These are phyloP conservation scores for Hymenoscyphus repandus DNA, from an alignment of 2,329 filamentous ascomycete genomes.

Conservation along the genomic window DNA sequence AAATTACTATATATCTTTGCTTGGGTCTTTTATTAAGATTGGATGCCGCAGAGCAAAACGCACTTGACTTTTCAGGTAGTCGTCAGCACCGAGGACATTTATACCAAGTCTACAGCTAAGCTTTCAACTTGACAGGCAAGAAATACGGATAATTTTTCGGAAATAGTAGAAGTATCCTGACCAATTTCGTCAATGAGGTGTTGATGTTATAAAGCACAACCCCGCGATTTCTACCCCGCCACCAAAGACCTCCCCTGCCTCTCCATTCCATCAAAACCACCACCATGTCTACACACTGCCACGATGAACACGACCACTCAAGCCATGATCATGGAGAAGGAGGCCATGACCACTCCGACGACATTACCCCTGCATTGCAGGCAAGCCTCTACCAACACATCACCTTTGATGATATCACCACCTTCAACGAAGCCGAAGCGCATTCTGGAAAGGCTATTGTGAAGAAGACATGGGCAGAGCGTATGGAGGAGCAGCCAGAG, in stretches of 20 bases:
- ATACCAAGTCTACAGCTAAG: too few species aligned
- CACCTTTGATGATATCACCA: constrained; percentile 77
- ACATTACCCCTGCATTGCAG: constrained; percentile 87
- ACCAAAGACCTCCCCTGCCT: background rate
- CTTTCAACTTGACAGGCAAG: too few species aligned
- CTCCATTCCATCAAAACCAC: background rate
- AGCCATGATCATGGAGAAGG: constrained; percentile 61
- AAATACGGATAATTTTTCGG: too few species aligned
- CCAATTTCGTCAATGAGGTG: too few species aligned
- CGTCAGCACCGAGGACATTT: too few species aligned
- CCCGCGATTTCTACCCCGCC: background rate
- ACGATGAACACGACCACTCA: constrained; percentile 37
- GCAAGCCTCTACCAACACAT: constrained; percentile 89
- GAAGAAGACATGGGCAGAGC: constrained; percentile 86
- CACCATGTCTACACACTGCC: constrained; percentile 39
- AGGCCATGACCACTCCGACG: constrained; percentile 82
- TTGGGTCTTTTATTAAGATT: too few species aligned
- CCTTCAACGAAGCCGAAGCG: constrained; percentile 72
- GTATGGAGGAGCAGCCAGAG: constrained; percentile 66
- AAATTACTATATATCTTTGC: too few species aligned
- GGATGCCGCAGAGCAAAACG: too few species aligned
- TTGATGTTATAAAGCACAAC: too few species aligned
- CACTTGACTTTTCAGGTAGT: too few species aligned
- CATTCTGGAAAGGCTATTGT: constrained; percentile 70
- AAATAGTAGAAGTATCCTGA: too few species aligned